These are phyloP conservation scores for Neocatenulostroma microsporum DNA, from an alignment of 2,329 filamentous ascomycete species.

Conservation along the genomic window DNA sequence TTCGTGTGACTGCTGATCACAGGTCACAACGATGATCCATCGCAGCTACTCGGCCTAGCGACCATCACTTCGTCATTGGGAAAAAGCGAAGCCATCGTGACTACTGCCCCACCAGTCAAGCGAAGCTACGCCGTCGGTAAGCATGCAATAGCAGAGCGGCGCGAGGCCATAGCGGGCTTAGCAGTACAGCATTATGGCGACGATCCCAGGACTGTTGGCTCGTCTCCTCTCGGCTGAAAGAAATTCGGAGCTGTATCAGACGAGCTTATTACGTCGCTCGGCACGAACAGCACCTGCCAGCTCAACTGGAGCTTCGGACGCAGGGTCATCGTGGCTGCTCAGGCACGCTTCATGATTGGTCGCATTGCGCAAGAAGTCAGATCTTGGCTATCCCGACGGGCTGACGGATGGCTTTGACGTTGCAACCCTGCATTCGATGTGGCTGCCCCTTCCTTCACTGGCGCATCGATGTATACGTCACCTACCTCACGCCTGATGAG, in stretches of 20 bases:
- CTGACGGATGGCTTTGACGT: not conserved
- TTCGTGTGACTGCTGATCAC: slow-evolving; percentile 8
- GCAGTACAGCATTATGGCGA: not conserved
- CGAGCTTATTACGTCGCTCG: too few species aligned
- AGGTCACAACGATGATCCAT: slow-evolving; percentile 3
- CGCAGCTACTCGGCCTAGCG: slow-evolving; percentile 3
- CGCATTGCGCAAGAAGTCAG: not conserved
- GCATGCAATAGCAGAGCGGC: not conserved
- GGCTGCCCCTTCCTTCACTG: too few species aligned
- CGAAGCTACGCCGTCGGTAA: not conserved
- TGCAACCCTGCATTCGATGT: too few species aligned
- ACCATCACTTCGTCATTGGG: slow-evolving; percentile 3
- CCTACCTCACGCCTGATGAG: too few species aligned
- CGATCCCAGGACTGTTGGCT: too few species aligned
- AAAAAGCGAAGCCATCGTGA: slow-evolving; percentile 3
- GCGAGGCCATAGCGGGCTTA: not conserved
- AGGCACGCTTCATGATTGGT: slow-evolving; percentile 1
- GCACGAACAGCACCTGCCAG: not conserved
- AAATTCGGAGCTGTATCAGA: too few species aligned
- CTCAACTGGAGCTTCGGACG: not conserved
- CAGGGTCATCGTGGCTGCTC: not conserved
- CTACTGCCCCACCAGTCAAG: not conserved
- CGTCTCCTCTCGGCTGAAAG: not conserved
- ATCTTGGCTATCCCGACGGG: not conserved
- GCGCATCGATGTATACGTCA: too few species aligned